Base-by-base conservation (phyloP, 2,329 filamentous ascomycete genomes). In the Colletotrichum sojae region DNA sequence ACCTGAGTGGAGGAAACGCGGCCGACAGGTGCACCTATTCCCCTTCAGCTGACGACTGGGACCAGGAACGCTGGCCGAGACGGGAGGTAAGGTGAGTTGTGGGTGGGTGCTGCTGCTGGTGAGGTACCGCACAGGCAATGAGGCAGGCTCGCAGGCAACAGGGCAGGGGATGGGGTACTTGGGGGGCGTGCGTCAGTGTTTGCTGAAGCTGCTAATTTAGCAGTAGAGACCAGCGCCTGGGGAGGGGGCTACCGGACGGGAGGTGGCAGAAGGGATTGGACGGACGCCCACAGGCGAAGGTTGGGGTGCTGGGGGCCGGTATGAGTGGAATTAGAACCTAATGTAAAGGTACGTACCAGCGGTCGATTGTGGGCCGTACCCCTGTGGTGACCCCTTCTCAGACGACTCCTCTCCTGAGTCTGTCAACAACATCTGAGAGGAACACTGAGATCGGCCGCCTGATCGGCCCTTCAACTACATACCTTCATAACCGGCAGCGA, bases 1-100 rank as follows among this genome's bases (percentile, higher is more conserved):
- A 36, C 31, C 31, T 36, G 31, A 36, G 43, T 56, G 67, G 54
- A 64, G 49, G 67, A 61, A 67, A 67, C 51, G 51, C 67, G 55
- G 63, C 51, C 49, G 46, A 27, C 31, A 31, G 20, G 56, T 67
- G 63, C 55, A 69, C 62, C 40, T 69, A 52, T 48, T 69, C 5
- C 67, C 62, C 67, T 69, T 67, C 67, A 53, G 62, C 63, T 69
- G 63, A 67, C 45, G 56, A 69, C 67, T 65, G 55, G 61, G 61
- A 69, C 66, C 43, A 65, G 66, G 62, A 65, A 53, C 54, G 52
- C 59, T 62, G 49, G 39, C 45, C 49, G 45, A 64, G 60, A 51
- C 51, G 51, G 58, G 43, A 64, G 62, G 62, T 60, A 59, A 65
- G 62, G 62, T 65, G 55, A 65, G 62, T 65, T 65, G 48, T 16